Percentiles rank a stretch among this genome's conserved stretches.
These are phyloP conservation scores for Ophiostoma tasmaniense DNA, from an alignment of 2,329 filamentous ascomycete genomes.

Conservation along the genomic window DNA sequence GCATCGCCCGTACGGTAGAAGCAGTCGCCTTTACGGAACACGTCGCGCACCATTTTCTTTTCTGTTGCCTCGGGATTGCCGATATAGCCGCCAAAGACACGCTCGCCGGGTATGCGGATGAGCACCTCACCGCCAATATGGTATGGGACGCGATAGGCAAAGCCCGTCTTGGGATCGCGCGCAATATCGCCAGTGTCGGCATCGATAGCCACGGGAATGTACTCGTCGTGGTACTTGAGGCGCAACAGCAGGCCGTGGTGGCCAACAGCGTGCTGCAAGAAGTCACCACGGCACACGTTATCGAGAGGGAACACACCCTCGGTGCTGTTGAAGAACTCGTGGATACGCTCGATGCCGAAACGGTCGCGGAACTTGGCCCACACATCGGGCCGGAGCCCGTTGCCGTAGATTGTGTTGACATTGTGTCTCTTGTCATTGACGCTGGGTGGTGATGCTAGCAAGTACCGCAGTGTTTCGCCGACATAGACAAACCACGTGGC, in stretches of 20 bases:
- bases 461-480: slow-evolving; percentile 66
- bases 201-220: slow-evolving; percentile 61
- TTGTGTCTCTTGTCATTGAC: slow-evolving; percentile 45
- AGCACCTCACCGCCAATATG: slow-evolving; percentile 68
- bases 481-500: slow-evolving; percentile 70
- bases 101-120: slow-evolving; percentile 48
- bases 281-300: slow-evolving; percentile 54
- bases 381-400: slow-evolving; percentile 60
- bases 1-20: slow-evolving; percentile 64
- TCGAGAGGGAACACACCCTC: slow-evolving; percentile 59
- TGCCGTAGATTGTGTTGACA: slow-evolving; percentile 54
- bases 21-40: slow-evolving; percentile 58
- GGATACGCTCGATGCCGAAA: slow-evolving; percentile 53
- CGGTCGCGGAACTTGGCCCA: slow-evolving; percentile 57
- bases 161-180: slow-evolving; percentile 59
- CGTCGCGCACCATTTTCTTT: slow-evolving; percentile 56
- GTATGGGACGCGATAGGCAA: slow-evolving; percentile 54
- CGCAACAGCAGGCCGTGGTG: slow-evolving; percentile 60
- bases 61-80: slow-evolving; percentile 57
- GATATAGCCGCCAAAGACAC: slow-evolving; percentile 61
- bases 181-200: slow-evolving; percentile 57
- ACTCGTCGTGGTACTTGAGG: slow-evolving; percentile 41
- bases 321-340: slow-evolving; percentile 71
- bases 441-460: slow-evolving; percentile 59
- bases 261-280: slow-evolving; percentile 55